phyloP scores from a whole-genome alignment of 495 filamentous ascomycete genomes.

The Cudoniella acicularis region DNA sequence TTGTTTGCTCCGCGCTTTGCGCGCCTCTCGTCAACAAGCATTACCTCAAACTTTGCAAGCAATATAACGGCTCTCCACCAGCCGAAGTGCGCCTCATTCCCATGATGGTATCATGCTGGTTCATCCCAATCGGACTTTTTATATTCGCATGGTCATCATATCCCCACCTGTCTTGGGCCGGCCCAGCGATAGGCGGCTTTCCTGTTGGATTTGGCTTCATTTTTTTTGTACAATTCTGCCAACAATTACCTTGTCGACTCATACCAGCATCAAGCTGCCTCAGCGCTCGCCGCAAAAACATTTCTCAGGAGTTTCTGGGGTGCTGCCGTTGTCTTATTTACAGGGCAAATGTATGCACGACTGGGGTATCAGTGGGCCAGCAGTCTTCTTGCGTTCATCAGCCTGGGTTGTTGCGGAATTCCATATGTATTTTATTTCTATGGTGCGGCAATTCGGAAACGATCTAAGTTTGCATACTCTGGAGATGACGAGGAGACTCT shows the following conservation, averaged over 20 bases:
- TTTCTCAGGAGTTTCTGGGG: constrained; percentile 78
- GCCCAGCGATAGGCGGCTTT: constrained; percentile 67
- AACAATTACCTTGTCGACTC: constrained; percentile 83
- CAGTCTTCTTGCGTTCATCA: constrained; percentile 65
- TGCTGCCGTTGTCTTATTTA: constrained; percentile 71
- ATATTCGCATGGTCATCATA: constrained; percentile 85
- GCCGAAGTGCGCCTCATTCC: constrained; percentile 74
- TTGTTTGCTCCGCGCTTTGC: constrained; percentile 60
- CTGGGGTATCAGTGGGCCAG: constrained; percentile 75
- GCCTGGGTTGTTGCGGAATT: constrained; percentile 68
- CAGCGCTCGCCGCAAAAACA: constrained; percentile 80
- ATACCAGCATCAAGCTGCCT: constrained; percentile 82
- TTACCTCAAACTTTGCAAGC: constrained; percentile 58
- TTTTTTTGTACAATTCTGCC: constrained; percentile 78
- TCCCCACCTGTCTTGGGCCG: constrained; percentile 60
- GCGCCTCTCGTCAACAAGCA: constrained; percentile 71
- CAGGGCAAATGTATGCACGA: constrained; percentile 71
- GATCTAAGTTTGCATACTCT: constrained; percentile 62
- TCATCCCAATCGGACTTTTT: constrained; percentile 46
- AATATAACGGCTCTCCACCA: constrained; percentile 65
- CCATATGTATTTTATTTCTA: constrained; percentile 74
- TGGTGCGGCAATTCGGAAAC: constrained; percentile 61
- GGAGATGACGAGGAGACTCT: constrained; percentile 26
- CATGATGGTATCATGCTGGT: constrained; percentile 84
- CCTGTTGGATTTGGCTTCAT: constrained; percentile 83